Conservation (phyloP, 352 stramenopile species). For the Globisporangium okanoganense region DNA sequence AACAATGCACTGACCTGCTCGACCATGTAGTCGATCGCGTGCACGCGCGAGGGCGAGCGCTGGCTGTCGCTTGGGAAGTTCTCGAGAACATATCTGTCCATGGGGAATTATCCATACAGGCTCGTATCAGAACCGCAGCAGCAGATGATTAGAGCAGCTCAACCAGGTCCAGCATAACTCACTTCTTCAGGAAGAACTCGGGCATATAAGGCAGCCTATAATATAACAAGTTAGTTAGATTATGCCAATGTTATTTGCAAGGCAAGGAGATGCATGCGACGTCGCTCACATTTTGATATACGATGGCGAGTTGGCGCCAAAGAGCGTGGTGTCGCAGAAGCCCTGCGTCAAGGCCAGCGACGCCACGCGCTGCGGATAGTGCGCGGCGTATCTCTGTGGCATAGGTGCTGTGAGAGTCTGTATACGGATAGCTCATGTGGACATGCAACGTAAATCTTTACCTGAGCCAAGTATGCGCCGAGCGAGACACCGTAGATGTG, state of each 20-base stretch:
- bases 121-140: neutral
- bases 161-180: neutral
- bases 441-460: slow-evolving; percentile 9
- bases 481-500: slow-evolving; percentile 72
- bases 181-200: slow-evolving; percentile 77
- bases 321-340: slow-evolving; percentile 52
- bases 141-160: neutral
- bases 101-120: neutral
- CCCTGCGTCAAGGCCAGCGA: slow-evolving; percentile 64
- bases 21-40: slow-evolving; percentile 65
- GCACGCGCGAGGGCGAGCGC: slow-evolving; percentile 21
- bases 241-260: too few species aligned
- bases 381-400: slow-evolving; percentile 43
- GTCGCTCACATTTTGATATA: slow-evolving; percentile 47
- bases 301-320: slow-evolving; percentile 32
- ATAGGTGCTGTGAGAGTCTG: neutral
- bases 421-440: too few species aligned
- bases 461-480: slow-evolving; percentile 67
- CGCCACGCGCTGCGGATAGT: slow-evolving; percentile 53
- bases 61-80: slow-evolving; percentile 36
- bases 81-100: slow-evolving; percentile 48
- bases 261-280: too few species aligned
- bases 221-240: neutral
- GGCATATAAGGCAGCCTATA: slow-evolving; percentile 59
- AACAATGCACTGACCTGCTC: slow-evolving; percentile 34